Base-by-base conservation (phyloP, 441 rosid species). In the Bruguiera hainesii region DNA sequence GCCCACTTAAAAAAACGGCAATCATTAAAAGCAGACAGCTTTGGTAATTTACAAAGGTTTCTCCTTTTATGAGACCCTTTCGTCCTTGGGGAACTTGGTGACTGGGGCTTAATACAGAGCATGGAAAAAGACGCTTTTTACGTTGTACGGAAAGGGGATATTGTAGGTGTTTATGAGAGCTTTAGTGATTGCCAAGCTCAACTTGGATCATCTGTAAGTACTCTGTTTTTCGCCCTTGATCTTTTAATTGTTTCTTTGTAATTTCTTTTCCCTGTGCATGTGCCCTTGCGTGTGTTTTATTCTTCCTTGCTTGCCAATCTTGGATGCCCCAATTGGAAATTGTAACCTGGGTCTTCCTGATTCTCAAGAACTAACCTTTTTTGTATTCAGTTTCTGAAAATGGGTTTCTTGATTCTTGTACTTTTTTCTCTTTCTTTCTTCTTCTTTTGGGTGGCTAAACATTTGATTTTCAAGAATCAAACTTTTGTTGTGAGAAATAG, bases 141-240 rank as follows among this genome's bases (percentile, higher is more conserved):
- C 42, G 86, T 94, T 56, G 96, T 94, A 71, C 68, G 97, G 75
- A 91, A 94, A 76, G 98, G 97, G 66, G 93, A 88, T 63, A 30
- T 85, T 61, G 82, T 91, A 67, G 97, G 97, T 33, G 74, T 94
- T 70, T 94, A 83, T 67, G 83, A 81, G 71, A 89, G 73, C 73
- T 76, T 89, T 49, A 65, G 69, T 50, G 96, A 91, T 61, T 91
- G 98, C 71, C 93, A 81, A 62, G 84, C 91, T 68, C 96, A 89
- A 83, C 83, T 81, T 71, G 96, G 94, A 67, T 68, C 59, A 18
- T 88, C 93, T 77, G 94, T 88, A 76, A 60, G 68, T 64, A 31
- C 23, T 46, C 26, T 35, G n/a, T 7, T 26, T 63, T 56, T 23
- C 16, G 29, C 16, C 30, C 2, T 30, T 19, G 39, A 1, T 1